Base-by-base conservation (phyloP, 2,329 filamentous ascomycete genomes). In the Ophiostoma quercus region DNA sequence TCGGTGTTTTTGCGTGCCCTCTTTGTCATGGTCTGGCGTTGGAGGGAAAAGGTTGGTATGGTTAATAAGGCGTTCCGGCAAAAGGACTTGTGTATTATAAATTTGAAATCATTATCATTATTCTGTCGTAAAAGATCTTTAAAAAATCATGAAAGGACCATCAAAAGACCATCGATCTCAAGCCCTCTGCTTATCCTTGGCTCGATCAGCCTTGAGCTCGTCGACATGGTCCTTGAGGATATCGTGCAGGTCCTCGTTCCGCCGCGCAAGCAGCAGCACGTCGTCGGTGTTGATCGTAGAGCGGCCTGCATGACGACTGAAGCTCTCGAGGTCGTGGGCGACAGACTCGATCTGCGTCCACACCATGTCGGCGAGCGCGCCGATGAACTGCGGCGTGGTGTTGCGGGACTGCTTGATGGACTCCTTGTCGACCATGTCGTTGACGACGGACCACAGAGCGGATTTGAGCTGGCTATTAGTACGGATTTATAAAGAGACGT, bases 301-400 rank as follows among this genome's bases (percentile, higher is more conserved):
- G 34, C 94, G 87, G 1, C 91, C 90, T 12, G 92, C 94, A 79
- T 99, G 95, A 68, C 88, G 88, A 75, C 82, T 83, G 74, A 86
- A 84, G 74, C 78, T 84, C 76, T 87, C 85, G 25, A 88, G 79
- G 72, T 88, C 86, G 19, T 81, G 78, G 0, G 85, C 85, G 2
- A 87, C 82, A 68, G 83, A 86, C 74, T 87, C 86, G 87, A 97
- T 90, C 74, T 96, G 93, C 1, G 88, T 86, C 88, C 92, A 97
- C 8, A 94, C 90, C 79, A 96, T 86, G 78, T 97, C 93, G 0
- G 92, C 95, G 76, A 96, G 79, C 0, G 90, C 90, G 9, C 90
- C 92, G 74, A 96, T 96, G 78, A 96, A 97, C 76, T 96, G 92
- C 1, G 92, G 92, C 34, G 94, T 97, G 7, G 94, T 92, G 79